These are phyloP conservation scores for Tuctoria greenei DNA, from an alignment of 176 grass and related monocot species.

Conservation along the genomic window DNA sequence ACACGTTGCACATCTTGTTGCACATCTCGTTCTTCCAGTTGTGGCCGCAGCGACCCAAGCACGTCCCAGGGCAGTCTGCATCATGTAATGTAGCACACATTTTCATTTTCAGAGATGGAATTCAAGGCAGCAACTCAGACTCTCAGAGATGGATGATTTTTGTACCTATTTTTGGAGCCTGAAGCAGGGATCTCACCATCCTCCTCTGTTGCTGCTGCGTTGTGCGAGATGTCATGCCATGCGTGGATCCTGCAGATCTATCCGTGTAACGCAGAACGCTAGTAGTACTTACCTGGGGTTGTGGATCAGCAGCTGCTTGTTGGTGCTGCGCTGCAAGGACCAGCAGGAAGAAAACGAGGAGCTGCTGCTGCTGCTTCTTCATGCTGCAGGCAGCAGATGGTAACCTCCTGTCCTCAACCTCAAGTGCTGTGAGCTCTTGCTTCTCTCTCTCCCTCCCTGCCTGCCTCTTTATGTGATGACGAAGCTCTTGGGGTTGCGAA, in stretches of 20 bases:
- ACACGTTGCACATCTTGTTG: slow-evolving; percentile 67
- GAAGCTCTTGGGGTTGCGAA: background rate
- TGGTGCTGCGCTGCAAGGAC: background rate
- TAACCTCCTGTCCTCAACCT: no score
- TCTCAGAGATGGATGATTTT: background rate
- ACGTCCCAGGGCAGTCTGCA: slow-evolving; percentile 53
- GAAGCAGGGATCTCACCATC: slow-evolving; percentile 46
- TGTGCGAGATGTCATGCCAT: background rate
- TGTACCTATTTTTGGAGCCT: slow-evolving; percentile 47
- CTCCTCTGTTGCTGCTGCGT: background rate
- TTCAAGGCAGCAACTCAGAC: background rate
- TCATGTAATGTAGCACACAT: background rate
- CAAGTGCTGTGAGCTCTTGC: no score
- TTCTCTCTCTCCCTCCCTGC: background rate
- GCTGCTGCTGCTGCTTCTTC: background rate
- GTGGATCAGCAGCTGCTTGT: background rate
- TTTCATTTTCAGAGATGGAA: background rate
- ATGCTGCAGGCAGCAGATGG: background rate
- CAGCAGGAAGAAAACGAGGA: background rate
- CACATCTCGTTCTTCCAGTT: slow-evolving; percentile 91
- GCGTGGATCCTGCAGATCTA: background rate
- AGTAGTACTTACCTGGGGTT: background rate
- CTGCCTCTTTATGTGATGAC: no score
- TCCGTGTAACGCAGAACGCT: background rate
- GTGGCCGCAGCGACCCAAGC: slow-evolving; percentile 52